Percentiles rank a stretch among this genome's conserved stretches.
Conservation (phyloP, 768 basidiomycete species). For the Sarcomyxa edulis region DNA sequence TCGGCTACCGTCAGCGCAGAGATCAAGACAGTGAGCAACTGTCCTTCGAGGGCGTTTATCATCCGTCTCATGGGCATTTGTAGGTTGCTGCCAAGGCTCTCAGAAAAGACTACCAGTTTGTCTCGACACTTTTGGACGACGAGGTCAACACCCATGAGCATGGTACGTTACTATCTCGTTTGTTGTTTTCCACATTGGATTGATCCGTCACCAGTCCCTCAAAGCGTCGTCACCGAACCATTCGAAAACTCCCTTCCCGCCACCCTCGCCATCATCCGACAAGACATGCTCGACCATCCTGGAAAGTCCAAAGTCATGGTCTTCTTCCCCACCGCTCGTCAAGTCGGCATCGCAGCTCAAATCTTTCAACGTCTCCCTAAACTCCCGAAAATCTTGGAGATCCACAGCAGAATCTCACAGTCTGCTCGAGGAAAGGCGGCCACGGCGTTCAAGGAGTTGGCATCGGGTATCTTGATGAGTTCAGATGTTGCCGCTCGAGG, state of each 20-base stretch:
- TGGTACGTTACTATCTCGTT: conserved; percentile 25
- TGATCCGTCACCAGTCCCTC: conserved; percentile 29
- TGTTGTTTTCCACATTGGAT: neutral
- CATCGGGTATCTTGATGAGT: conserved; percentile 43
- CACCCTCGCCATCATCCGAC: conserved; percentile 30
- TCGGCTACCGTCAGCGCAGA: conserved; percentile 74
- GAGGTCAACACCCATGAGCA: conserved; percentile 61
- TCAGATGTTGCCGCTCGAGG: conserved; percentile 60
- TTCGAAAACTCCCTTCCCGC: conserved; percentile 37
- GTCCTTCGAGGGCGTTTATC: neutral
- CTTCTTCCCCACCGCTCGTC: conserved; percentile 66
- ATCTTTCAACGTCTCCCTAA: conserved; percentile 22
- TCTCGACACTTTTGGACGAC: conserved; percentile 53
- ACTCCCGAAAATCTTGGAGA: conserved; percentile 39
- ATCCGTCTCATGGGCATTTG: neutral
- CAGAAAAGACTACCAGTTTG: conserved; percentile 33
- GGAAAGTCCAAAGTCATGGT: conserved; percentile 42
- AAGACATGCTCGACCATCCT: conserved; percentile 24
- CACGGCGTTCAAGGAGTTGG: conserved; percentile 39
- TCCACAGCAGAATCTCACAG: conserved; percentile 57
- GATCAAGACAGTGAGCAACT: conserved; percentile 41
- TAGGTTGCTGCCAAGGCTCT: conserved; percentile 18
- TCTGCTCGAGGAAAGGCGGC: conserved; percentile 40
- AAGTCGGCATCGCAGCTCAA: conserved; percentile 36
- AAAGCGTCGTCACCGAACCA: conserved; percentile 38